phyloP scores from a whole-genome alignment of 371 early-diverging fungal species.

The Gilbertella persicaria region DNA sequence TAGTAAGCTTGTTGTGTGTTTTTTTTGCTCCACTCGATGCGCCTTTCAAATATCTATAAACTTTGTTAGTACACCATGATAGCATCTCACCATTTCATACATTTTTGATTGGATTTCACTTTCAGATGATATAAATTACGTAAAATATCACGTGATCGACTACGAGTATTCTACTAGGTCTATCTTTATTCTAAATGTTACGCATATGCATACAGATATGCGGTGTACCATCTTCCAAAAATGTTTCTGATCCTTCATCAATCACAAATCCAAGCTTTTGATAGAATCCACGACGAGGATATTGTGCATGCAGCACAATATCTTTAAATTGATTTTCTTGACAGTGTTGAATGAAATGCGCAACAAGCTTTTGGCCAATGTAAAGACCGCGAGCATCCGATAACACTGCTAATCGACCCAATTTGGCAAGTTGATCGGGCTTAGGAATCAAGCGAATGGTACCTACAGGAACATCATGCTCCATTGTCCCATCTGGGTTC shows the following conservation, averaged over 20 bases:
- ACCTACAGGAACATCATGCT: slow-evolving; percentile 34
- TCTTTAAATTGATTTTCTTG: slow-evolving; percentile 15
- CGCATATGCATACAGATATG: slow-evolving; percentile 47
- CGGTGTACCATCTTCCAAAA: slow-evolving; percentile 43
- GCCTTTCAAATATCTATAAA: too few relatives aligned
- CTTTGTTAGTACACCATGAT: too few relatives aligned
- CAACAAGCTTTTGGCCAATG: slow-evolving; percentile 32
- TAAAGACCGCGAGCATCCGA: slow-evolving; percentile 35
- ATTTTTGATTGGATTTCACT: too few relatives aligned
- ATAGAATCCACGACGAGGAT: slow-evolving; percentile 47
- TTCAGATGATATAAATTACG: too few relatives aligned
- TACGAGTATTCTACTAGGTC: too few relatives aligned
- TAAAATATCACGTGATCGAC: too few relatives aligned
- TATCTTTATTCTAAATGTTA: slow-evolving; percentile 11
- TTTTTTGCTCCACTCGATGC: too few relatives aligned
- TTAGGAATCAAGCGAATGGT: slow-evolving; percentile 36
- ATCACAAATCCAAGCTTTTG: slow-evolving; percentile 42
- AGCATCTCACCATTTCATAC: too few relatives aligned
- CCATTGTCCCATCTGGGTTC: slow-evolving; percentile 3
- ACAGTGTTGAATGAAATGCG: slow-evolving; percentile 27
- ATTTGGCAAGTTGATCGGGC: slow-evolving; percentile 30
- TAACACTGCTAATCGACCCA: slow-evolving; percentile 48
- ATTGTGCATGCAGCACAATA: slow-evolving; percentile 40
- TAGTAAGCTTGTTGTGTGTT: too few relatives aligned
- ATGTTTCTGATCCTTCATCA: slow-evolving; percentile 34